Evolutionary conservation across 2,329 filamentous ascomycete species (phyloP), one percentile per base, ranked within the genome.

Genomic region (Fusarium sp.): DNA sequence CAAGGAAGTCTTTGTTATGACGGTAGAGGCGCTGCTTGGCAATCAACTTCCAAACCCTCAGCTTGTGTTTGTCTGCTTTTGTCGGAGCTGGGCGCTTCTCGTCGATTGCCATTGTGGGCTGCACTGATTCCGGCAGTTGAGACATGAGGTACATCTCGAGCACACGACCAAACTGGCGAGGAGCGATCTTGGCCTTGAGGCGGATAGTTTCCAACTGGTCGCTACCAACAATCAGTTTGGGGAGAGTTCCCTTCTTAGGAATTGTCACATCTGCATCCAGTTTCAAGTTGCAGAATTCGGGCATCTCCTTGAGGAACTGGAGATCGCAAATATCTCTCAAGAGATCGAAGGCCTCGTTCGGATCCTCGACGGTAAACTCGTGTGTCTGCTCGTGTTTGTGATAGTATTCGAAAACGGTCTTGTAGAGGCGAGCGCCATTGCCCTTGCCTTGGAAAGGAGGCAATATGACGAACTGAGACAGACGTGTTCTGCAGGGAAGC

Each of bases 351-450:
- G 89, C 90, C 79, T 96, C 93, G 78, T 94, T 98, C 0, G 96
- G 97, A 71, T 98, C 96, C 83, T 99, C 96, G 7, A 99, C 92
- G 0, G 95, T 97, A 78, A 99, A 89, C 80, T 98, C 96, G 64
- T 91, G 87, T 9, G 95, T 93, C 69, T 92, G 91, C 0, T 89
- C 82, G 66, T 93, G 89, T 37, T 89, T 86, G 67, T 93, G 87
- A 73, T 94, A 93, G 75, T 91, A 84, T 9, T 88, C 84, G 79
- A 94, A 96, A 75, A 98, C 94, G 58, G 91, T 88, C 69, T 91
- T 90, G 86, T 98, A 99, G 42, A 99, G 90, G 47, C 90, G 88
- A 13, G 91, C 89, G 38, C 96, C 96, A 59, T 96, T 91, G 18
- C 95, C 95, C 70, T 91, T 90, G 70, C 90, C 88, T 80, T 98